A percentile compares a stretch with the other conserved stretches of the same genome.
Evolutionary conservation across 2,329 filamentous ascomycete species (phyloP).

Genomic region (Capronia epimyces): DNA sequence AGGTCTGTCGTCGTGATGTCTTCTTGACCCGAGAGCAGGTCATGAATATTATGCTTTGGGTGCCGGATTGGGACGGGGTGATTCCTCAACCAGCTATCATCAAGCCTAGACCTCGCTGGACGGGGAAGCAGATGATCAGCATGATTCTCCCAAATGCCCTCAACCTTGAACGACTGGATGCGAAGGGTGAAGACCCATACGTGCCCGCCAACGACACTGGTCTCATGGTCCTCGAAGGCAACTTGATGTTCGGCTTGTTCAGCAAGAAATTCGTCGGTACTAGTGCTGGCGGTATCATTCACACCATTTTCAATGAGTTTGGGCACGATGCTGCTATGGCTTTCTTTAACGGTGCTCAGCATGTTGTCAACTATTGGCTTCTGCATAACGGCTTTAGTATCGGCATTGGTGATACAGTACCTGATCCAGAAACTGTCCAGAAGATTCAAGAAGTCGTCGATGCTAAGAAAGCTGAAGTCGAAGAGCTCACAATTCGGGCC

Average conservation of each 20-base stretch:
- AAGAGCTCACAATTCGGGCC: constrained; percentile 66
- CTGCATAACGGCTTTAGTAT: constrained; percentile 96
- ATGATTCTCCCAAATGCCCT: constrained; percentile 84
- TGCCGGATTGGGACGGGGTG: constrained; percentile 93
- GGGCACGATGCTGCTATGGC: constrained; percentile 79
- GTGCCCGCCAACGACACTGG: constrained; percentile 68
- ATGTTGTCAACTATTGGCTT: constrained; percentile 95
- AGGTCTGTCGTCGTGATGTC: constrained; percentile 86
- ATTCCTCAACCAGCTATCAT: constrained; percentile 90
- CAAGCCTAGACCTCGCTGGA: constrained; percentile 90
- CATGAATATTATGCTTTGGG: constrained; percentile 97
- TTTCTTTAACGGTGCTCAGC: constrained; percentile 93
- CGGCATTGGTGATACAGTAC: constrained; percentile 96
- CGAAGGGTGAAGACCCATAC: constrained; percentile 54
- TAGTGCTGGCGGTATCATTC: constrained; percentile 81
- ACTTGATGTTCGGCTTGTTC: constrained; percentile 83
- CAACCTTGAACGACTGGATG: constrained; percentile 62
- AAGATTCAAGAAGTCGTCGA: constrained; percentile 79
- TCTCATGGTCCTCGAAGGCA: constrained; percentile 74
- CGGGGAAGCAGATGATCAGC: constrained; percentile 94
- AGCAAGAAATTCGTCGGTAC: constrained; percentile 95
- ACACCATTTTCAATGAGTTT: constrained; percentile 93
- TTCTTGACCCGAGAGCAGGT: constrained; percentile 87
- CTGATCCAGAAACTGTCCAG: constrained; percentile 75
- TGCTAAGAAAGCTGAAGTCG: constrained; percentile 74